These are phyloP conservation scores for Talaromyces ruber DNA, from an alignment of 495 filamentous ascomycete species.

Conservation along the genomic window DNA sequence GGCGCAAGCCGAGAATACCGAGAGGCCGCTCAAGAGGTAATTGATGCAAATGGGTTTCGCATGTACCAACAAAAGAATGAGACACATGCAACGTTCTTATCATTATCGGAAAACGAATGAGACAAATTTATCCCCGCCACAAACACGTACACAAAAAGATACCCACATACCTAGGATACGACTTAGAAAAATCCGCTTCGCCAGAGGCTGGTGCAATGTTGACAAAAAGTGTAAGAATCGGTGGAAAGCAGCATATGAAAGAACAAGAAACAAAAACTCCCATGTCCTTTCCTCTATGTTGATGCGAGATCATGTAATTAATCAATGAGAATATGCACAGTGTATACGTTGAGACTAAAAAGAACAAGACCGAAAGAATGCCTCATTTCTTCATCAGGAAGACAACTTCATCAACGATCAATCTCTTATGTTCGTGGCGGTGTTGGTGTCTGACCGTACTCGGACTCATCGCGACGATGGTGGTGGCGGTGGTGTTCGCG, in stretches of 20 bases:
- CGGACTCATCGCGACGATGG: conserved; percentile 15
- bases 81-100: not conserved
- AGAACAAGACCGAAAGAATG: conserved; percentile 2
- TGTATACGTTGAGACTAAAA: not conserved
- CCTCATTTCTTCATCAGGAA: not conserved
- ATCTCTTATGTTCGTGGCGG: conserved; percentile 21
- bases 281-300: not conserved
- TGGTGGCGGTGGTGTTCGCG: conserved; percentile 15
- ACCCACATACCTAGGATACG: not conserved
- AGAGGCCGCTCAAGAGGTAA: not conserved
- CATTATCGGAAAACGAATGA: not conserved
- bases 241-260: not conserved
- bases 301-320: not conserved
- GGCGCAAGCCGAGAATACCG: no score
- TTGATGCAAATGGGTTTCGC: not conserved
- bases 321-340: not conserved
- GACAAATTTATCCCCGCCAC: not conserved
- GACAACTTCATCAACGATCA: not conserved
- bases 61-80: not conserved
- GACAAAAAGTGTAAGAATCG: not conserved
- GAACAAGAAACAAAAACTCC: not conserved
- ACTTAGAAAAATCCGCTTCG: not conserved
- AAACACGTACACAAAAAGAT: not conserved
- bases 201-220: not conserved
- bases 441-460: conserved; percentile 32